Conservation (phyloP, 805 yeast genomes). For the Babjeviella inositovora region DNA sequence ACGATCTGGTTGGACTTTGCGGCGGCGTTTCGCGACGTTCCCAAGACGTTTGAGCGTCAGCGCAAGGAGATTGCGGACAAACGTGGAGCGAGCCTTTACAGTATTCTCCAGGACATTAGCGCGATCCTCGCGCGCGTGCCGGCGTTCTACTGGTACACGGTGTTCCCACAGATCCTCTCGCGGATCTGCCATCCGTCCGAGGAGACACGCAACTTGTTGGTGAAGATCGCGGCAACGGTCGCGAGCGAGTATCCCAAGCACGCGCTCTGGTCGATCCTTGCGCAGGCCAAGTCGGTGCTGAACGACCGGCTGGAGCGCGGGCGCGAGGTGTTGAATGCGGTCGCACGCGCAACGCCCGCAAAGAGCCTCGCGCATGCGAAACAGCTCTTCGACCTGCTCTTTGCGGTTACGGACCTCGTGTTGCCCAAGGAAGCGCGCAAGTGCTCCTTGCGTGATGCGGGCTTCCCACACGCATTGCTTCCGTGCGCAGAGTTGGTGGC, state of each 20-base stretch:
- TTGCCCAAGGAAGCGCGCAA: no score
- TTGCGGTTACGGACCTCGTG: no score
- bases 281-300: constrained; percentile 58
- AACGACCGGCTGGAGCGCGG: constrained; percentile 10
- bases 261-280: constrained; percentile 71
- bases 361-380: no score
- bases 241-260: constrained; percentile 61
- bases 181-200: constrained; percentile 52
- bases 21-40: constrained; percentile 10
- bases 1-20: constrained; percentile 84
- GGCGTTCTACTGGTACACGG: constrained; percentile 74
- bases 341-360: constrained; percentile 5
- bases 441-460: constrained; percentile 9
- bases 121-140: no score
- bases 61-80: constrained; percentile 22
- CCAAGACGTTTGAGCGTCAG: no score
- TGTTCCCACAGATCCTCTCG: constrained; percentile 73
- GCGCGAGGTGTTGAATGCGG: constrained; percentile 11
- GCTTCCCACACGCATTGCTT: no score
- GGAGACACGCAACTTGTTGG: constrained; percentile 36
- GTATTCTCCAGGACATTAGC: constrained; percentile 28
- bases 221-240: constrained; percentile 39
- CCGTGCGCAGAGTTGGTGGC: no score
- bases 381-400: no score
- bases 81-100: constrained; percentile 23